A percentile compares a stretch with the other conserved stretches of the same genome.
These are phyloP conservation scores for Pulveroboletus sp. DNA, from an alignment of 768 basidiomycete species.

Conservation along the genomic window DNA sequence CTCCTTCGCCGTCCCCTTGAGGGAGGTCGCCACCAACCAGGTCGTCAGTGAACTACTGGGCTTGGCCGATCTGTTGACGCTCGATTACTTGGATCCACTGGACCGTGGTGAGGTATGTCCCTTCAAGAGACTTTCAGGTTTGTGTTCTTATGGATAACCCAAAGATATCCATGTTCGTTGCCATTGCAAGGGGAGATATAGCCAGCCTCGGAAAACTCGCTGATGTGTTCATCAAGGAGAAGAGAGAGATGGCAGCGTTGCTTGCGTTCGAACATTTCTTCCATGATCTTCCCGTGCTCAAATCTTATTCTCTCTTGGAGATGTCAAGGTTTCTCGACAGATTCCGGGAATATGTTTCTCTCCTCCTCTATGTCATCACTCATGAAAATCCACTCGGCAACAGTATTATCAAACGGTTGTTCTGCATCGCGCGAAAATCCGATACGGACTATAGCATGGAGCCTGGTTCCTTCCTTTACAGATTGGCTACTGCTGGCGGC, in stretches of 20 bases:
- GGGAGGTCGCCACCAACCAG: background rate
- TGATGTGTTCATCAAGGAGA: slow-evolving; percentile 21
- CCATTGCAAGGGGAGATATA: slow-evolving; percentile 26
- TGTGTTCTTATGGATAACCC: background rate
- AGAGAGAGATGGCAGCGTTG: slow-evolving; percentile 2
- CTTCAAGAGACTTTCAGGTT: too few relatives aligned
- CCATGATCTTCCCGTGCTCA: slow-evolving; percentile 12
- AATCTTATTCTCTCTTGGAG: slow-evolving; percentile 19
- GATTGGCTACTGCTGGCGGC: background rate
- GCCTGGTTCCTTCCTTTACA: slow-evolving; percentile 7
- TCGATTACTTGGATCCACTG: slow-evolving; percentile 2
- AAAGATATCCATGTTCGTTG: slow-evolving; percentile 32
- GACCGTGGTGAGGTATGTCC: slow-evolving; percentile 12
- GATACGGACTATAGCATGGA: slow-evolving; percentile 7
- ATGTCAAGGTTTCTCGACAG: slow-evolving; percentile 4
- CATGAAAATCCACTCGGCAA: slow-evolving; percentile 6
- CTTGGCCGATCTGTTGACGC: slow-evolving; percentile 17
- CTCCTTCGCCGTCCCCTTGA: slow-evolving; percentile 36
- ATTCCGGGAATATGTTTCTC: slow-evolving; percentile 5
- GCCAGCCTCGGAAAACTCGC: slow-evolving; percentile 32
- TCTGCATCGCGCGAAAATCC: slow-evolving; percentile 12
- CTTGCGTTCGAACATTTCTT: slow-evolving; percentile 13
- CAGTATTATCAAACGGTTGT: slow-evolving; percentile 27
- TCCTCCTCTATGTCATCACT: slow-evolving; percentile 4
- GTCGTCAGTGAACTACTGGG: slow-evolving; percentile 23